Conservation (phyloP, 1,284 basidiomycete genomes). For the Chondrostereum purpureum region DNA sequence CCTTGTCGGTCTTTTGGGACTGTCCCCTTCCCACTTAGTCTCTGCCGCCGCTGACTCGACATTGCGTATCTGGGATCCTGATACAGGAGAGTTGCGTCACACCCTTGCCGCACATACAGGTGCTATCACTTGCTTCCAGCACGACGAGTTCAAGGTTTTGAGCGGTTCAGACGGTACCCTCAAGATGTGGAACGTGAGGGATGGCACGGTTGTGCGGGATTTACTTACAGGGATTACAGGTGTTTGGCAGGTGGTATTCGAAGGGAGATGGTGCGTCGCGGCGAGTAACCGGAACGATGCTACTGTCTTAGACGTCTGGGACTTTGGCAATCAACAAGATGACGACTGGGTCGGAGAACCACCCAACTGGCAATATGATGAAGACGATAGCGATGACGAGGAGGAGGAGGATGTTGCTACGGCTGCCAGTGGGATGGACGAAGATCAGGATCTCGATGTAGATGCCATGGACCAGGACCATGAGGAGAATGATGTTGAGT, state of each 20-base stretch:
- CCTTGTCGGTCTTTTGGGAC: conserved; percentile 78
- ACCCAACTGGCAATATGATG: conserved; percentile 44
- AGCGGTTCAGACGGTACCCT: conserved; percentile 92
- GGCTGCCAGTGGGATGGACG: conserved; percentile 4
- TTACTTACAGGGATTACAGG: conserved; percentile 83
- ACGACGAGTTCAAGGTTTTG: conserved; percentile 93
- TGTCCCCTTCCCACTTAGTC: conserved; percentile 85
- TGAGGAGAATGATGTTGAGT: conserved; percentile 2
- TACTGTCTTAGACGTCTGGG: conserved; percentile 83
- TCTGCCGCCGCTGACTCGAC: conserved; percentile 93
- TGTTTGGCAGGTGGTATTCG: conserved; percentile 95
- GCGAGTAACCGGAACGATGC: conserved; percentile 78
- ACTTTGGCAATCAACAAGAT: conserved; percentile 63
- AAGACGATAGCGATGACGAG: conserved; percentile 42
- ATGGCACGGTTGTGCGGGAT: conserved; percentile 80
- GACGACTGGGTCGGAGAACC: conserved; percentile 52
- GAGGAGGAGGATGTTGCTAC: conserved; percentile 25
- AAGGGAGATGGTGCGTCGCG: conserved; percentile 87
- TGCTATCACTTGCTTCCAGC: conserved; percentile 96
- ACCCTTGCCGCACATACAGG: conserved; percentile 84
- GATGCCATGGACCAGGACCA: conserved; percentile 20
- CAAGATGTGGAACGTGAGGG: conserved; percentile 92
- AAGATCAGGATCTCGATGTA: conserved; percentile 11
- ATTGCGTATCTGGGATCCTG: conserved; percentile 87
- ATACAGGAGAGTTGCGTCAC: conserved; percentile 71